phyloP scores from a whole-genome alignment of 1,284 basidiomycete species.

The Moniliophthora roreri region DNA sequence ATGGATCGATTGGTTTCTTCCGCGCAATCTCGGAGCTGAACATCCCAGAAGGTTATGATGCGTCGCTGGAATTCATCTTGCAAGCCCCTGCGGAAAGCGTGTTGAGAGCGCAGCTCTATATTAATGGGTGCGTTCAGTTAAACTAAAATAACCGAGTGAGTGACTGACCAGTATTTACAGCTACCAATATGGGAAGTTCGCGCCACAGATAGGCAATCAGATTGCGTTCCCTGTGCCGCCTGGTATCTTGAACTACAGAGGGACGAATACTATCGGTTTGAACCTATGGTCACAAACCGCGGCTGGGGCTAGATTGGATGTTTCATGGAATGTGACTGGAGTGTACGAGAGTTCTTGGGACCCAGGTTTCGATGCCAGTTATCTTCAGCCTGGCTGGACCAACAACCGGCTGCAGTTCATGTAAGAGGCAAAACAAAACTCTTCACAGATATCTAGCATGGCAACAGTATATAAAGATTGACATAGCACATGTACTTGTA shows the following conservation, averaged over 20 bases:
- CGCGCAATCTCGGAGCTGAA: conserved; percentile 50
- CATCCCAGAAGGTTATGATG: conserved; percentile 45
- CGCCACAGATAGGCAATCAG: conserved; percentile 17
- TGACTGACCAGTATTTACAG: neutral
- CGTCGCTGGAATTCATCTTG: conserved; percentile 51
- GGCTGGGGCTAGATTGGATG: conserved; percentile 10
- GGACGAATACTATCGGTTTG: conserved; percentile 5
- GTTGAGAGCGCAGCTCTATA: conserved; percentile 56
- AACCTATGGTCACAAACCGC: conserved; percentile 12
- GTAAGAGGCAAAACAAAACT: neutral
- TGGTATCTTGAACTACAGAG: conserved; percentile 10
- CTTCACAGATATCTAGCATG: neutral
- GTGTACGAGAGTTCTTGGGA: conserved; percentile 17
- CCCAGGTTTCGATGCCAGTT: conserved; percentile 13
- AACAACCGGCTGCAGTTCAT: conserved; percentile 12
- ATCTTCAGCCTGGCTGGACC: conserved; percentile 18
- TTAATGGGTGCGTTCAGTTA: conserved; percentile 56
- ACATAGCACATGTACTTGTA: too few relatives aligned
- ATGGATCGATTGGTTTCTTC: conserved; percentile 50
- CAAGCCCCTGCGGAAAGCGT: conserved; percentile 35
- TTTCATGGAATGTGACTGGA: conserved; percentile 15
- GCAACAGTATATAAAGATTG: neutral
- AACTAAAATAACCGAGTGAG: conserved; percentile 18
- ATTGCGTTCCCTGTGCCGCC: conserved; percentile 11
- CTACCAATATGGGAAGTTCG: conserved; percentile 19